A percentile compares a stretch with the other conserved stretches of the same genome.
Evolutionary conservation across 2,329 filamentous ascomycete genomes (phyloP).

Genomic region (Venturia pyrina): DNA sequence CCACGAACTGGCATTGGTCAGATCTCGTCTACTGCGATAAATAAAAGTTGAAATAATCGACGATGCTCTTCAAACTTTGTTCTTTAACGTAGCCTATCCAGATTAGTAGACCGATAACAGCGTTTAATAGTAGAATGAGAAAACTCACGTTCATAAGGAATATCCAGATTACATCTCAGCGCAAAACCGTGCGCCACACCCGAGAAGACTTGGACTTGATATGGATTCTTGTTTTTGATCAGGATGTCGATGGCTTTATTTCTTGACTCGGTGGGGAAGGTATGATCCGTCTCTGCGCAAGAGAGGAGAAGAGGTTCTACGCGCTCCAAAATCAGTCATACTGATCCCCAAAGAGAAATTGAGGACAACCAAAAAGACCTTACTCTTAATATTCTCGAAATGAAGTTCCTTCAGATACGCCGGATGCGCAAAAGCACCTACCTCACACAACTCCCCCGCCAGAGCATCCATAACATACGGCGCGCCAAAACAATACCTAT

Average conservation of each 20-base stretch:
- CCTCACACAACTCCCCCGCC: conserved; percentile 27
- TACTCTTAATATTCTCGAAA: conserved; percentile 29
- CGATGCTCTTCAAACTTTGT: conserved; percentile 21
- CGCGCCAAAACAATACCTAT: conserved; percentile 26
- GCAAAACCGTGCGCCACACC: conserved; percentile 28
- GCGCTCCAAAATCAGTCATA: not conserved
- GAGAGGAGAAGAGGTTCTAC: conserved; percentile 34
- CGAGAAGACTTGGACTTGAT: conserved; percentile 24
- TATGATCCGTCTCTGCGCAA: conserved; percentile 37
- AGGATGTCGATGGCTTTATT: conserved; percentile 35
- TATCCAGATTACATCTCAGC: conserved; percentile 28
- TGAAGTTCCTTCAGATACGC: conserved; percentile 40
- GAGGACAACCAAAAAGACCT: not conserved
- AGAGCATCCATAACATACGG: conserved; percentile 38
- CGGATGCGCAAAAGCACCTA: conserved; percentile 43
- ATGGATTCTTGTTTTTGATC: conserved; percentile 26
- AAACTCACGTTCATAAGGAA: conserved; percentile 32
- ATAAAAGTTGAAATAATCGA: conserved; percentile 18
- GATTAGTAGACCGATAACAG: not conserved
- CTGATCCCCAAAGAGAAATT: not conserved
- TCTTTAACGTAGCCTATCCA: conserved; percentile 19
- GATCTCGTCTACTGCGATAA: not conserved
- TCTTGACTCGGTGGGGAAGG: conserved; percentile 31
- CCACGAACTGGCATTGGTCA: no score
- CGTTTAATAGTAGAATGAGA: not conserved